Evolutionary conservation across 2,329 filamentous ascomycete genomes (phyloP).

Genomic region (Arthrobotrys entomopaga): DNA sequence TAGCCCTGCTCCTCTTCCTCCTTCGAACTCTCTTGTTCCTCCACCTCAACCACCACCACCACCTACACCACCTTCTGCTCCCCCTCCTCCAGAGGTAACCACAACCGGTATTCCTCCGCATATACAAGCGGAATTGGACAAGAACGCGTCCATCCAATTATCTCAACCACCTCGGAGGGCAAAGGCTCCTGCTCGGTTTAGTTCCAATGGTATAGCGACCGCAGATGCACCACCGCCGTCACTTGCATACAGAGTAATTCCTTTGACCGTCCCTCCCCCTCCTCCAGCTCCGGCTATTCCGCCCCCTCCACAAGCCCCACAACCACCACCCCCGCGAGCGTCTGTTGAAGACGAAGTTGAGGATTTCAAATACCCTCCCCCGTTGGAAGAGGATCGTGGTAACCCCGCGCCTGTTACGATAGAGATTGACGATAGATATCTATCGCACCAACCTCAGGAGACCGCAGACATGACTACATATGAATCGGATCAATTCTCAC

Average conservation of each 20-base stretch:
- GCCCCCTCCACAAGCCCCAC: constrained; percentile 52
- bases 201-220: constrained; percentile 60
- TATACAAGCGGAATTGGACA: constrained; percentile 54
- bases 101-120: constrained; percentile 52
- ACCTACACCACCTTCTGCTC: constrained; percentile 37
- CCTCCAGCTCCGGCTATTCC: constrained; percentile 53
- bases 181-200: constrained; percentile 58
- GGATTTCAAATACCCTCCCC: constrained; percentile 49
- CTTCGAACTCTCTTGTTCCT: constrained; percentile 32
- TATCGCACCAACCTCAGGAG: constrained; percentile 29
- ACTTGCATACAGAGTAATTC: constrained; percentile 57
- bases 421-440: constrained; percentile 42
- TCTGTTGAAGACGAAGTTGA: constrained; percentile 51
- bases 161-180: constrained; percentile 52
- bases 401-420: constrained; percentile 37
- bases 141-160: constrained; percentile 54
- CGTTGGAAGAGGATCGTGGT: constrained; percentile 33
- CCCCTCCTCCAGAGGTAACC: constrained; percentile 43
- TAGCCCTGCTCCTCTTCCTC: constrained; percentile 30
- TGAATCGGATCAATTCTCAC: constrained; percentile 43
- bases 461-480: constrained; percentile 45
- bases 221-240: constrained; percentile 58
- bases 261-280: constrained; percentile 56
- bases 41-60: constrained; percentile 27
- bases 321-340: constrained; percentile 45